Evolutionary conservation across 2,329 filamentous ascomycete species (phyloP).

Genomic region (Alternaria gansuensis): DNA sequence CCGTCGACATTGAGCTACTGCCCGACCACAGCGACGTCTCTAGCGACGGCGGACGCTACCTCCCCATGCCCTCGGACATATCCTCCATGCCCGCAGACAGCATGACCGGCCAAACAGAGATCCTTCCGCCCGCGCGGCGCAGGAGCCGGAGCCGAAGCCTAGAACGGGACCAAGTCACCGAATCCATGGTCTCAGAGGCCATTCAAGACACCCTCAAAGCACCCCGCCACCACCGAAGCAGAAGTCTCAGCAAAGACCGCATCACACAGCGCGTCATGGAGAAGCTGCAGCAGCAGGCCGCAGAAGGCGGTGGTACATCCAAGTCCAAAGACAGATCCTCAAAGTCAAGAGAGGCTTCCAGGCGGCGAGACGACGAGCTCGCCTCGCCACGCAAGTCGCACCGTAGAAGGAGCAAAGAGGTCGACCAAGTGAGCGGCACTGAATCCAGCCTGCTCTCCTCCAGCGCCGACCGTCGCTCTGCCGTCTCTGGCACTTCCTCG

Average conservation of each 20-base stretch:
- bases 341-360: conserved; percentile 27
- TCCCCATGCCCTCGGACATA: conserved; percentile 79
- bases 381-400: conserved; percentile 46
- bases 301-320: conserved; percentile 53
- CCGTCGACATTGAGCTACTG: conserved; percentile 90
- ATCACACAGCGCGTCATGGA: conserved; percentile 74
- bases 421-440: conserved; percentile 59
- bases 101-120: conserved; percentile 67
- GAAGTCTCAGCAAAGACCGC: conserved; percentile 72
- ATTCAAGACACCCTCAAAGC: conserved; percentile 63
- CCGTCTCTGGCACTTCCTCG: conserved; percentile 66
- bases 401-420: conserved; percentile 57
- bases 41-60: conserved; percentile 69
- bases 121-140: conserved; percentile 57
- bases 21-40: conserved; percentile 71
- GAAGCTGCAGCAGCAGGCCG: conserved; percentile 66
- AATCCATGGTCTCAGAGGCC: conserved; percentile 29
- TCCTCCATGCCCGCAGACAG: conserved; percentile 82
- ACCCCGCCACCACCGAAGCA: conserved; percentile 65
- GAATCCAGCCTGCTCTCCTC: conserved; percentile 72
- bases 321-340: conserved; percentile 29
- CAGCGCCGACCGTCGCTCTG: conserved; percentile 64
- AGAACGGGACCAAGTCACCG: conserved; percentile 52
- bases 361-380: conserved; percentile 42
- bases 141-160: conserved; percentile 64